Evolutionary conservation across 1,284 basidiomycete species (phyloP), one percentile per base, ranked within the genome.

Genomic region (Trichosporon sp.): DNA sequence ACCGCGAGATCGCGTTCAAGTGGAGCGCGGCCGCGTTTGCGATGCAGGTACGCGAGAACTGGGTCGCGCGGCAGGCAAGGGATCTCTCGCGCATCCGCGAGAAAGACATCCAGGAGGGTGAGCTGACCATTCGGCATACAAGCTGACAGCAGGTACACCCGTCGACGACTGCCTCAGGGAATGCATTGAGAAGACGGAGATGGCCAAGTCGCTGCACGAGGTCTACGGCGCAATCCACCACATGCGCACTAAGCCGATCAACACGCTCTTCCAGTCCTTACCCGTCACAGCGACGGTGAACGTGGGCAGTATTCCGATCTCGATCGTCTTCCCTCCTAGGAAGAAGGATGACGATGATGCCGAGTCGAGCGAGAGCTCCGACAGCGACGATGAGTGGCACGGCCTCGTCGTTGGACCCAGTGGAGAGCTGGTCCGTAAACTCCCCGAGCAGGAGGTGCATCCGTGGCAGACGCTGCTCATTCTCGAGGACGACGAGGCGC

Each of bases 381-480:
- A 88, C 0, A 88, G 87, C 63, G 85, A 86, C 46, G 88, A 77
- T 68, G 71, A 70, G 54, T 71, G 68, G 56, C 38, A 48, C 35
- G 46, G n/a, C 1, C 61, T 66, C 11, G 67, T 68, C 8, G 66
- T 70, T 1, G 70, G 71, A 2, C 71, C 71, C 3, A 66, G 69
- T 35, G 74, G 71, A 21, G 59, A 70, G 26, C 51, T 74, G 7
- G 38, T 73, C 1, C 63, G 66, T 1, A 70, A 69, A 43, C 70
- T 71, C 51, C 69, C 75, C 48, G 76, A 79, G 14, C 65, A 80
- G 6, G 51, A 80, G 70, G 74, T 98, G 10, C 87, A 90, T n/a
- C 95, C 96, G 2, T 98, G 96, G 96, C 95, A 96, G 81, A 92
- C 93, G 37, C 82, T 98, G 19, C 84, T 98, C 4, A 86, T 94